Base-by-base conservation (phyloP, 2,329 filamentous ascomycete genomes). In the Tolypocladium amazonense region DNA sequence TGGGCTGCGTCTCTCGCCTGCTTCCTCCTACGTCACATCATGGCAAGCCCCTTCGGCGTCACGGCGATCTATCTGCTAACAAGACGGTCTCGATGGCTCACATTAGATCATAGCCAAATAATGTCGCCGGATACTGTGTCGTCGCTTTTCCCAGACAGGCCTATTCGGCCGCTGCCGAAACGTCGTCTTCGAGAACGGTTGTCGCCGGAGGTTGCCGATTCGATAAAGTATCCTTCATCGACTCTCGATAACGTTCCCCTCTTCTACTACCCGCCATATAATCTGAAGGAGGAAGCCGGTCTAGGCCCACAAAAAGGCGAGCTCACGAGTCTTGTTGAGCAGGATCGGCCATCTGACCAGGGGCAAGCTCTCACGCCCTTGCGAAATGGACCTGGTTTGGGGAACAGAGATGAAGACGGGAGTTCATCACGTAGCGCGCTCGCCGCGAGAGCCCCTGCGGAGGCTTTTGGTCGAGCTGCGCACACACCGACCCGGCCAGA, bases 81-180 rank as follows among this genome's bases (percentile, higher is more conserved):
- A 58, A 63, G 58, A 60, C 56, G 61, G 59, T 52, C 56, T 62
- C 59, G 56, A 59, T 62, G 58, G 56, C 62, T 53, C 41, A 38
- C 56, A 59, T 60, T 70, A 82, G 79, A 75, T 71, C 70, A 72
- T 73, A 73, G 73, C 67, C 73, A 73, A 69, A 81, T 72, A 60
- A 87, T 88, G 83, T 85, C 84, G 69, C 79, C 86, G 65, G 91
- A 96, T 79, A 88, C 88, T 61, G 81, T 86, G 64, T 94, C 91
- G 62, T 85, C 89, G 61, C 80, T 90, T 69, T 96, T 90, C 72
- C 91, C 91, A 65, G 90, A 96, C 71, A 88, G 94, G 74, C 89
- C 93, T 62, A 99, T 99, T 72, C 88, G 92, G 70, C 94, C 94
- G 60, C 79, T 99, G 62, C 94, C 94, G 52, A 94, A 90, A 76